Percentiles rank a stretch among this genome's conserved stretches.
Conservation (phyloP, 176 grass and related monocot species). For the Aegilops bicornis region DNA sequence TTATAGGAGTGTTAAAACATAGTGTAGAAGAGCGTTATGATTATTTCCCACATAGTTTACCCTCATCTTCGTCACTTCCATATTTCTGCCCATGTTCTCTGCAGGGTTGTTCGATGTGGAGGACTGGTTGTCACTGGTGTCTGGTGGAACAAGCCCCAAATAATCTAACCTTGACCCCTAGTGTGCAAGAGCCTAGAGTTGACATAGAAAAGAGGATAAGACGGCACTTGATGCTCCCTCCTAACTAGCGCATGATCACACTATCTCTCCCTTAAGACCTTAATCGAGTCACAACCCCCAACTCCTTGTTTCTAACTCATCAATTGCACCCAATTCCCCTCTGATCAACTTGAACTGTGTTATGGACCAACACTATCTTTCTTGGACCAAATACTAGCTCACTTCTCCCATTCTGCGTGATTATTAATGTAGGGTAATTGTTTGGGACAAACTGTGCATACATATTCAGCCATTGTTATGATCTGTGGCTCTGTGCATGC, state of each 20-base stretch:
- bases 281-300: background rate
- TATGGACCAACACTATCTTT: background rate
- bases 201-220: constrained; percentile 1
- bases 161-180: background rate
- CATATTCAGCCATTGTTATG: background rate
- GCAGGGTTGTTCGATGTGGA: background rate
- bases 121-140: background rate
- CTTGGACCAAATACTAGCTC: background rate
- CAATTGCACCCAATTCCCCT: background rate
- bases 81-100: background rate
- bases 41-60: background rate
- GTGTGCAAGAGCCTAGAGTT: background rate
- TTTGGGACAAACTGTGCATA: background rate
- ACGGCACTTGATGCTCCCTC: background rate
- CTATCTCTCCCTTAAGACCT: background rate
- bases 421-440: background rate
- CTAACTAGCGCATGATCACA: background rate
- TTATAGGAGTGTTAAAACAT: background rate
- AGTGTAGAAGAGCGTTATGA: background rate
- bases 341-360: background rate
- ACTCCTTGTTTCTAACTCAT: background rate
- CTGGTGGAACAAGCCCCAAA: background rate
- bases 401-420: background rate
- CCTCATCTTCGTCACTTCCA: background rate
- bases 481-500: background rate